These are phyloP conservation scores for Aaosphaeria pasadenensis DNA, from an alignment of 2,329 filamentous ascomycete genomes.

Conservation along the genomic window DNA sequence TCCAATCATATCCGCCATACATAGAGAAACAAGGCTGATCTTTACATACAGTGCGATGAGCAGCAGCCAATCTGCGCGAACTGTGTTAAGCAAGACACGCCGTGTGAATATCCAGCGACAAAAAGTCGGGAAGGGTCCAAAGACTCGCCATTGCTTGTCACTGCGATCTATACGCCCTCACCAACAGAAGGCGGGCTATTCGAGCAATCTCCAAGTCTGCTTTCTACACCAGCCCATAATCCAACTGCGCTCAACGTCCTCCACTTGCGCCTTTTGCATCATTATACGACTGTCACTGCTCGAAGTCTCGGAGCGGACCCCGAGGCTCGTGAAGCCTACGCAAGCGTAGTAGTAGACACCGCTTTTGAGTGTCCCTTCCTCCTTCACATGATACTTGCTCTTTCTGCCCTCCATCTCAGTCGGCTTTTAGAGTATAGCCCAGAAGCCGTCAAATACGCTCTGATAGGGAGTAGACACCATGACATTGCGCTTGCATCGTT, in stretches of 20 bases:
- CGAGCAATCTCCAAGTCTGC: neutral
- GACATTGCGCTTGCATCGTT: constrained; percentile 18
- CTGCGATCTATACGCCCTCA: constrained; percentile 8
- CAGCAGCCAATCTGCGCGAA: constrained; percentile 26
- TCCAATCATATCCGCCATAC: neutral
- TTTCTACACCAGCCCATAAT: neutral
- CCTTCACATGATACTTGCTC: constrained; percentile 43
- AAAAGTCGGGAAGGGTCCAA: constrained; percentile 11
- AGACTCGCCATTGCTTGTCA: constrained; percentile 13
- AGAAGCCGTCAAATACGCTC: constrained; percentile 7
- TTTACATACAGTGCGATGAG: constrained; percentile 25
- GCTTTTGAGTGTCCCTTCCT: constrained; percentile 44
- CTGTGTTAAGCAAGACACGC: constrained; percentile 28
- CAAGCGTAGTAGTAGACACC: constrained; percentile 22
- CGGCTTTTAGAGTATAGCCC: constrained; percentile 23
- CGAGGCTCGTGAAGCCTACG: constrained; percentile 15
- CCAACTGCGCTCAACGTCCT: constrained; percentile 11
- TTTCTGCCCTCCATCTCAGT: constrained; percentile 45
- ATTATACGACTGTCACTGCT: constrained; percentile 27
- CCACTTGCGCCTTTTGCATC: constrained; percentile 29
- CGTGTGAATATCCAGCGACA: constrained; percentile 21
- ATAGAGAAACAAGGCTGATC: neutral
- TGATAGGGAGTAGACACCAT: constrained; percentile 17
- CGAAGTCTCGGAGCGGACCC: constrained; percentile 16
- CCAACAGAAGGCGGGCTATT: constrained; percentile 2